Base-by-base conservation (phyloP, 257 asterid species). In the Perilla frutescens region DNA sequence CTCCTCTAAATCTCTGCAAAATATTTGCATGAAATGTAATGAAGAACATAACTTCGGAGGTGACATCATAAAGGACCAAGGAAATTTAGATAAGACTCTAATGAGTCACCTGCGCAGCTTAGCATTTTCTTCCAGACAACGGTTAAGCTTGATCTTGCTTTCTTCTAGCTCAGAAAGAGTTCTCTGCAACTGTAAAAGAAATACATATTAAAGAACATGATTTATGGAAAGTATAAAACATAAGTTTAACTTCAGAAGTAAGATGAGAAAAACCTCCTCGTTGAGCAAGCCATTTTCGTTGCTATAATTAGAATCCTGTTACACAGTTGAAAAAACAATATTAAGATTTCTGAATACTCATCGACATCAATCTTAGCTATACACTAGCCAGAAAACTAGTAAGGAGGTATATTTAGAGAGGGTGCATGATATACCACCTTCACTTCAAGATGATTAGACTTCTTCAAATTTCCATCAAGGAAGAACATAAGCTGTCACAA, bases 71-170 rank as follows among this genome's bases (percentile, higher is more conserved):
- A 14, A 47, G 54, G 20, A 36, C n/a, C 32, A 65, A 44, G 7
- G 62, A 73, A 70, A 56, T 51, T 51, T 49, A 68, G 50, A 63
- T 54, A 76, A 31, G 20, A 74, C 54, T 49, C 36, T 7, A 39
- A 73, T 68, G 15, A 29, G 39, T 78, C 79, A 90, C 99, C 96
- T 66, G 74, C 81, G 82, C 78, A 91, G 95, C 83, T 81, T 85
- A 75, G 86, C 83, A 82, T 91, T 94, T 81, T 89, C 85, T 71
- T 87, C 95, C 53, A 88, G 81, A 76, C 86, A 84, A 83, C 77
- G 44, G 68, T 84, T 81, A 14, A 90, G 85, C 63, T 90, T 90
- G 31, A 73, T 78, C 77, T 85, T 87, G 80, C 87, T 86, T 72
- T 83, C 91, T 80, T 90, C 94, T 72, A 94, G 81, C 83, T 90